Evolutionary conservation across 108 stramenopile species (phyloP).

Genomic region (Parietichytrium sp.): DNA sequence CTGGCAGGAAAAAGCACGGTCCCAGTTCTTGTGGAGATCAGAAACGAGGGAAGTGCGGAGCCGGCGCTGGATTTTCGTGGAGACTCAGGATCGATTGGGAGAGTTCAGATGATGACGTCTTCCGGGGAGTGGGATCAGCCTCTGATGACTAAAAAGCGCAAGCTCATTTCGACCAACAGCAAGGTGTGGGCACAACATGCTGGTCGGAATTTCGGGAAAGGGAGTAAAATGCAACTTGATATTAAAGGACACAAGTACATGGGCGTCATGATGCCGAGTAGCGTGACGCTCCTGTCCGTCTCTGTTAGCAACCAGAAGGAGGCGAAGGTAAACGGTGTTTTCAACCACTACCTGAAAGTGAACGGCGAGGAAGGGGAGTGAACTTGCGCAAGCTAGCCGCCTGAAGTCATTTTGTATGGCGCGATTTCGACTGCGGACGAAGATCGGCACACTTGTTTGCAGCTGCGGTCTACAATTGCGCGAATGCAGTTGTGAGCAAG

Average conservation of each 20-base stretch:
- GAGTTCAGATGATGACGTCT: neutral
- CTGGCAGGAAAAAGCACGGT: neutral
- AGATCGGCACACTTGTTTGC: too few relatives aligned
- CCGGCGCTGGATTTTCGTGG: neutral
- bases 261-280: neutral
- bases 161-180: neutral
- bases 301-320: neutral
- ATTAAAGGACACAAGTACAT: constrained; percentile 19
- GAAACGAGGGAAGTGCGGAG: neutral
- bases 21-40: constrained; percentile 21
- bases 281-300: neutral
- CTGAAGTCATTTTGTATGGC: too few relatives aligned
- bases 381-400: too few relatives aligned
- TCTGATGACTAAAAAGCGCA: neutral
- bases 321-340: too few relatives aligned
- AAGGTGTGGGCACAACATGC: too few relatives aligned
- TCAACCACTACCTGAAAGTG: too few relatives aligned
- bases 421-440: too few relatives aligned
- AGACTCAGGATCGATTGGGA: constrained; percentile 22
- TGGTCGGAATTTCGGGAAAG: neutral
- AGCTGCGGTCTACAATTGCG: too few relatives aligned
- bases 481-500: too few relatives aligned
- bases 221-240: neutral
- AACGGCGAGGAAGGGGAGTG: too few relatives aligned
- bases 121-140: neutral